Conservation (phyloP, 1,284 basidiomycete species). For the Melampsora americana region DNA sequence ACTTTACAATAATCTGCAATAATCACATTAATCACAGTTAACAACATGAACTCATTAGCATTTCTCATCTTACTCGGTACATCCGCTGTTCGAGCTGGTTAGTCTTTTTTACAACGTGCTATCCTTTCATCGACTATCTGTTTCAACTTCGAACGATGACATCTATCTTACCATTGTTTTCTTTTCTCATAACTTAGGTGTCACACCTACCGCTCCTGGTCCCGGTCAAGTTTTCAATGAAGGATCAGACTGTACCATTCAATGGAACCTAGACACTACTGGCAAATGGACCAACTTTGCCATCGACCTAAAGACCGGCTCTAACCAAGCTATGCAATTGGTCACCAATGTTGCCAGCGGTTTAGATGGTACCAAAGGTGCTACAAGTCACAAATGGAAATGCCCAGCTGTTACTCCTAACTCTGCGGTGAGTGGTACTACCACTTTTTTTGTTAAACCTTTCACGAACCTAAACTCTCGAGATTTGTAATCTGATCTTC, state of each 20-base stretch:
- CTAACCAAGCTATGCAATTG: constrained; percentile 68
- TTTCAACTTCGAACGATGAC: not conserved
- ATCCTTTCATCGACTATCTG: too few relatives aligned
- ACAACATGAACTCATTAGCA: too few relatives aligned
- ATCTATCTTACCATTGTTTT: not conserved
- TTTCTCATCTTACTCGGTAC: too few relatives aligned
- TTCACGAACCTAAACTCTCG: not conserved
- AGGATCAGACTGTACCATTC: constrained; percentile 9
- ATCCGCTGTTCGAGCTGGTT: too few relatives aligned
- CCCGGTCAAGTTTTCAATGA: constrained; percentile 27
- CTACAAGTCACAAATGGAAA: constrained; percentile 60
- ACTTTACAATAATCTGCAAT: too few relatives aligned
- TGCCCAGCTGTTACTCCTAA: constrained; percentile 73
- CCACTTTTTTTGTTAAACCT: constrained; percentile 47
- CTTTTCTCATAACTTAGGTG: not conserved
- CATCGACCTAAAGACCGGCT: constrained; percentile 74
- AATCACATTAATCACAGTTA: too few relatives aligned
- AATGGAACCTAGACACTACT: constrained; percentile 36
- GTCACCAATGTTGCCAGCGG: constrained; percentile 65
- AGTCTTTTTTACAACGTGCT: too few relatives aligned
- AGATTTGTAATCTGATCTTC: not conserved
- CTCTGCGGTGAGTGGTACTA: constrained; percentile 64
- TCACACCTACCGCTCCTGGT: constrained; percentile 28
- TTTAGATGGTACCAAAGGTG: constrained; percentile 62
- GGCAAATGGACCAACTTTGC: constrained; percentile 63